Evolutionary conservation across 257 asterid genomes (phyloP), one percentile per base, ranked within the genome.

Genomic region (Solanum chiquidenum): DNA sequence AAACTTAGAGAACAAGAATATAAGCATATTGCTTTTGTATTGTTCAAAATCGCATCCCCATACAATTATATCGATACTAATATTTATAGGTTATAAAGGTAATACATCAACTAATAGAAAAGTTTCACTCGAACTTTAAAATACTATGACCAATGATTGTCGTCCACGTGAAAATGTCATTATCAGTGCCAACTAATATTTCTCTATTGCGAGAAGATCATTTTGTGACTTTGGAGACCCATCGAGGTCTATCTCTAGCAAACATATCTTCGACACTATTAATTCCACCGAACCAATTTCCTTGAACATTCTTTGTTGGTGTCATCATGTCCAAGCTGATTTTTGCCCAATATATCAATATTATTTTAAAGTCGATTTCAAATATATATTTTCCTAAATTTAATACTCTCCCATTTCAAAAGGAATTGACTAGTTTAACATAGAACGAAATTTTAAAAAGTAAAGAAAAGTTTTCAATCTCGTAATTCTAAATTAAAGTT

Each of bases 381-480:
- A 18, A 55, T 55, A 55, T 18, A 55, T 55, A 55, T 55, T 52
- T 52, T 52, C 23, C 62, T 52, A 52, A 52, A 18, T 52, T 52
- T 52, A 52, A 52, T 16, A 46, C 23, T 52, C 7, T 7, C 9
- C 21, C 62, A 0, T 52, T 52, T 52, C 1, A 52, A 52, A 52
- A 52, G 23, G 9, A 18, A 16, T 52, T 1, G 7, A 6, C 0
- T 16, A 52, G n/a, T 52, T 21, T 52, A 6, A 52, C n/a, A 16
- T 3, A 52, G 1, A 1, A 52, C 9, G 0, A 52, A 16, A 52
- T 2, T 6, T 52, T 0, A 0, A 18, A 16, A 52, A 52, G 1
- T 6, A 6, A 52, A 6, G n/a, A 55, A 0, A 55, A 55, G 9
- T 1, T 18, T 55, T 18, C 0, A 55, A 55, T 55, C 0, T 55